Evolutionary conservation across 768 basidiomycete genomes (phyloP).

Genomic region (Kwoniella europaea): DNA sequence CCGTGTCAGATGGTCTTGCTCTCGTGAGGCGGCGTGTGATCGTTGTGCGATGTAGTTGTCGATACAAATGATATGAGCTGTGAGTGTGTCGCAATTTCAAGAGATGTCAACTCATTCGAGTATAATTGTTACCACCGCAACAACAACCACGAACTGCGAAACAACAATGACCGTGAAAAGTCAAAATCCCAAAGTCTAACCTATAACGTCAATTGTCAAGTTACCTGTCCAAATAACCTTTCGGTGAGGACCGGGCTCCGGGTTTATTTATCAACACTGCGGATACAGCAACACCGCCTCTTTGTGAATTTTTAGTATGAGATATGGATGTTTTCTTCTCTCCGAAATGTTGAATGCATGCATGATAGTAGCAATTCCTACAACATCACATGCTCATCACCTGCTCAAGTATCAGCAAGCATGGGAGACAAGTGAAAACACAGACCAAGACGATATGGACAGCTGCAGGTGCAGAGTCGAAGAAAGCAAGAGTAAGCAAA

Average conservation of each 20-base stretch:
- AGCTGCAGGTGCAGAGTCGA: too few relatives aligned
- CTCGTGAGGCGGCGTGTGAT: too few relatives aligned
- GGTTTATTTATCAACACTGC: neutral
- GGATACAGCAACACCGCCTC: neutral
- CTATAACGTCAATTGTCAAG: constrained; percentile 4
- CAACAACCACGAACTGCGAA: neutral
- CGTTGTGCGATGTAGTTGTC: too few relatives aligned
- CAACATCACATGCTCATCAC: too few relatives aligned
- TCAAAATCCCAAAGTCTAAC: neutral
- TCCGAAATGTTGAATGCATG: too few relatives aligned
- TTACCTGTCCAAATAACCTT: constrained; percentile 10
- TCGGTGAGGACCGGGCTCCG: constrained; percentile 10
- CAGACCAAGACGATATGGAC: neutral
- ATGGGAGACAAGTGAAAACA: neutral
- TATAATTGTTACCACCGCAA: neutral
- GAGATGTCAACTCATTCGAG: neutral
- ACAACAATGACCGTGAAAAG: too few relatives aligned
- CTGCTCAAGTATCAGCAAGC: neutral
- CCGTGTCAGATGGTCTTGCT: too few relatives aligned
- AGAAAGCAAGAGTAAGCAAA: too few relatives aligned
- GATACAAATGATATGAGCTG: too few relatives aligned
- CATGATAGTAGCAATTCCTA: too few relatives aligned
- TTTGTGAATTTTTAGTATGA: too few relatives aligned
- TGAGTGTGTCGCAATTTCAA: neutral
- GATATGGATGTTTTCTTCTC: too few relatives aligned